Evolutionary conservation across 2,329 filamentous ascomycete species (phyloP), one percentile per base, ranked within the genome.

Genomic region (Talaromyces sp.): DNA sequence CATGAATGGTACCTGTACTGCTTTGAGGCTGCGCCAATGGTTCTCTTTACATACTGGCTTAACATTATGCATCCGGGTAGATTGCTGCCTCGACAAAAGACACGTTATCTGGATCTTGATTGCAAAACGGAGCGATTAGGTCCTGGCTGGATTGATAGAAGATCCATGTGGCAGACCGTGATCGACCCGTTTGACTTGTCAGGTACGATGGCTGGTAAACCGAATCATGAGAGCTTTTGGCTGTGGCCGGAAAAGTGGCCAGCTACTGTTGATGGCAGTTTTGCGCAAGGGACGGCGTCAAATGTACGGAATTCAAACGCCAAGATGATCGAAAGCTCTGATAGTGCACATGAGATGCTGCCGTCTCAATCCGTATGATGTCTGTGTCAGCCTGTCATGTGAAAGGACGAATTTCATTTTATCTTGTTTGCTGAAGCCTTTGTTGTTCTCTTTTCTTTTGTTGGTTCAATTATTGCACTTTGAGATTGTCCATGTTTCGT

Each of bases 1-100:
- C 61, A 73, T 22, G 72, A 74, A 45, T 75, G 72, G 72, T 74
- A 68, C 31, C 58, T 75, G 7, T 74, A 69, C 57, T 67, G 62
- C 11, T 73, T 74, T 54, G 72, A 75, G 55, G 67, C 68, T 1
- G 70, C 69, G 0, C 69, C 68, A 0, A 73, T 74, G 66, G 61
- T 72, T 13, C 52, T 74, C 1, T 73, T 68, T 25, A 71, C 69
- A 1, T 68, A 64, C 22, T 73, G 69, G 69, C 60, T 74, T 8
- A 73, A 71, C 22, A 13, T 72, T n/a, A 60, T 74, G 28, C 72
- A 74, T 57, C 72, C 71, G 5, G 72, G 70, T n/a, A 63, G 64
- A 33, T 65, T 64, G 46, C 59, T 75, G 25, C 70, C 72, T 5
- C 57, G 57, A 11, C 52, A 69, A 21, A 65, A 66, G 25, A 64